Evolutionary conservation across 306 rosid species (phyloP), one percentile per base, ranked within the genome.

Genomic region (Cucumis melo): DNA sequence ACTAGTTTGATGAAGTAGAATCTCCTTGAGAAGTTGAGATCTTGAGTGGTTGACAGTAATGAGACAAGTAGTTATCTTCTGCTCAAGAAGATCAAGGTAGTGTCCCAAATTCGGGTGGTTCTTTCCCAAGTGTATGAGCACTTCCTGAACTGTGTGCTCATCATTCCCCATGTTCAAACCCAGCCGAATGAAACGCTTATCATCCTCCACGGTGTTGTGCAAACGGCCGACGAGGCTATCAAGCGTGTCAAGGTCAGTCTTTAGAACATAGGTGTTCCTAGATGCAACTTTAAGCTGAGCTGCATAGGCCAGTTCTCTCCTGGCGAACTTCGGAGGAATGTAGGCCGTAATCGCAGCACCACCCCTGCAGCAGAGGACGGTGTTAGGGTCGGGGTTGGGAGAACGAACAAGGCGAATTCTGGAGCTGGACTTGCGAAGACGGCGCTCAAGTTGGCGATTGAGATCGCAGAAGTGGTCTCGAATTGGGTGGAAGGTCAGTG

Each of bases 241-340:
- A 24, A 91, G 82, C 19, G 87, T 89, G 75, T 80, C 85, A 16
- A 91, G 85, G 38, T 88, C 85, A 8, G 78, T 50, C 80, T 84
- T 81, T 46, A 85, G 79, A 16, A 81, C 87, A 56, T 42, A 81
- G 32, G 86, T 80, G 8, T 92, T 91, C 80, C 5, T 78, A 1
- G 89, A 83, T 1, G 90, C 94, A 29, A 91, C 90, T 36, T 90
- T 87, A 55, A 89, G 89, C 75, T 87, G 96, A 15, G 86, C 88
- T 75, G 83, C 42, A 48, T 82, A 81, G 7, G 82, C 88, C 42
- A 75, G 44, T 61, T 78, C 82, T 17, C 53, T 83, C 70, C 39
- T 65, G 57, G 42, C 62, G 2, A 78, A 64, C 80, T 20, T 77
- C 3, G 63, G 46, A 38, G 87, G 87, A 70, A 81, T 51, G 50